A percentile compares a stretch with the other conserved stretches of the same genome.
Conservation (phyloP, 2,329 filamentous ascomycete genomes). For the Cytospora piceae region DNA sequence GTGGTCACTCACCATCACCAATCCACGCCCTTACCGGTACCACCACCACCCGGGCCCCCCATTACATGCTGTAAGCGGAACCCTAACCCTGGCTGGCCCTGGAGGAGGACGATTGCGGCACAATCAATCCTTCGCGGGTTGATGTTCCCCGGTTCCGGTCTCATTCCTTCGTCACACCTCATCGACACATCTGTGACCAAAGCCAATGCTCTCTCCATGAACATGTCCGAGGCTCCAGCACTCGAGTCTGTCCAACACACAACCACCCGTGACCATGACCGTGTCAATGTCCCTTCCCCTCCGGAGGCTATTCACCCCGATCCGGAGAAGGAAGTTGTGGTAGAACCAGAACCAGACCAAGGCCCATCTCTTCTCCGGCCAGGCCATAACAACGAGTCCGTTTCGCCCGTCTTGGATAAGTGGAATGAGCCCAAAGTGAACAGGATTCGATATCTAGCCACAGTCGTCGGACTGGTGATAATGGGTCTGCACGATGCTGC, state of each 20-base stretch:
- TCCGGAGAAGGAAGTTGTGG: not conserved
- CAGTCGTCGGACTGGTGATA: not conserved
- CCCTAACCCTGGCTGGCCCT: not conserved
- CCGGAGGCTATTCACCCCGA: not conserved
- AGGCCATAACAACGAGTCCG: not conserved
- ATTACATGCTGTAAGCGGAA: no score
- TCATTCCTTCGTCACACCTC: not conserved
- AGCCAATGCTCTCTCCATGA: not conserved
- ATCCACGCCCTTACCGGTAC: no score
- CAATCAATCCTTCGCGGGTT: not conserved
- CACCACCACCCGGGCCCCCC: no score
- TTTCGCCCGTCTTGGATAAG: not conserved
- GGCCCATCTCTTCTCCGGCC: not conserved
- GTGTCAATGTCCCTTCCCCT: not conserved
- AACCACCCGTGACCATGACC: not conserved
- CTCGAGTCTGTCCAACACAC: not conserved
- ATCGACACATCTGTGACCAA: not conserved
- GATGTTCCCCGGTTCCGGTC: not conserved
- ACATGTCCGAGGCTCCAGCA: not conserved
- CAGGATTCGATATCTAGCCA: constrained; percentile 6
- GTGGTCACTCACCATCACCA: no score
- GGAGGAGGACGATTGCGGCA: not conserved
- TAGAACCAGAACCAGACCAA: not conserved
- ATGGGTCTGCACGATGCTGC: constrained; percentile 15
- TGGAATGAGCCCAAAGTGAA: constrained; percentile 9